Conservation (phyloP, 2,329 filamentous ascomycete species). For the Clonostachys byssicola region DNA sequence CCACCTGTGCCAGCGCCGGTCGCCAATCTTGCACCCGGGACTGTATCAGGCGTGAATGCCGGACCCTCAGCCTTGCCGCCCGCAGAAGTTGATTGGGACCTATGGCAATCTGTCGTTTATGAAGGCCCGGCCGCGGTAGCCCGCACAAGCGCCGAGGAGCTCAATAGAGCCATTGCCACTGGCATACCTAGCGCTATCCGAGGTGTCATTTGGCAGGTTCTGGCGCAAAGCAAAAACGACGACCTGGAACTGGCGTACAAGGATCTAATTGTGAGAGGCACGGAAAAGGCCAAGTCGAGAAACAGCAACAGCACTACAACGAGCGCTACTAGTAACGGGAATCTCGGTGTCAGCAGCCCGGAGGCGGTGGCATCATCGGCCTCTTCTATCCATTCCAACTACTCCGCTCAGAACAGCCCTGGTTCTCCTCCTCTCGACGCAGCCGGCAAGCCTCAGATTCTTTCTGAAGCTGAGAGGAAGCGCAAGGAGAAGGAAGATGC, state of each 20-base stretch:
- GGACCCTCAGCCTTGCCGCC: conserved; percentile 69
- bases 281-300: conserved; percentile 70
- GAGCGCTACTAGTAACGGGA: conserved; percentile 49
- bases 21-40: conserved; percentile 73
- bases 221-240: conserved; percentile 92
- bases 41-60: conserved; percentile 74
- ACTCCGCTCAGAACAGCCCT: conserved; percentile 56
- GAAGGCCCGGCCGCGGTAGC: conserved; percentile 87
- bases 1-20: conserved; percentile 58
- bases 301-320: conserved; percentile 49
- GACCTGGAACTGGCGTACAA: conserved; percentile 84
- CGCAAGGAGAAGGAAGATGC: conserved; percentile 77
- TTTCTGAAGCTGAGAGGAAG: conserved; percentile 63
- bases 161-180: conserved; percentile 85
- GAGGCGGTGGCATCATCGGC: conserved; percentile 72
- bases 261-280: conserved; percentile 74
- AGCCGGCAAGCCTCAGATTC: conserved; percentile 60
- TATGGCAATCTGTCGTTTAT: conserved; percentile 96
- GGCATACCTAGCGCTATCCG: conserved; percentile 94
- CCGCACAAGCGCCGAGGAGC: conserved; percentile 80
- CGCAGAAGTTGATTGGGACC: conserved; percentile 90
- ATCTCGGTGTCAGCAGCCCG: conserved; percentile 51
- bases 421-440: conserved; percentile 60
- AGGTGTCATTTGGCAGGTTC: conserved; percentile 97
- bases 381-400: conserved; percentile 78